Evolutionary conservation across 73 alveolate species (phyloP).

Genomic region (Breviolum minutum): DNA sequence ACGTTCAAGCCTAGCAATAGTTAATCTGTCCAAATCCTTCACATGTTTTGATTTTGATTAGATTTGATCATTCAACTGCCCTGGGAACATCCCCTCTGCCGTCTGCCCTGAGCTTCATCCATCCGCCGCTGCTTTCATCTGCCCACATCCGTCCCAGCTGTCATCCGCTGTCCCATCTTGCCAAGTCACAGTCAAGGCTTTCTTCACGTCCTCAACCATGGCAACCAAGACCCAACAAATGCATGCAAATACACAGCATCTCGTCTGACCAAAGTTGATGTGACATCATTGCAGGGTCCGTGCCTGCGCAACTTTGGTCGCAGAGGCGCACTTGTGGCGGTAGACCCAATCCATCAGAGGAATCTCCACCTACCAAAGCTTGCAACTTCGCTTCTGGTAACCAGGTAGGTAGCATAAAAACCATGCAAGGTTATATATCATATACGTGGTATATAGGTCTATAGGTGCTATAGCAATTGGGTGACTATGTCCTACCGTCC

Average conservation of each 20-base stretch:
- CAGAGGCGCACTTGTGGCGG: not conserved
- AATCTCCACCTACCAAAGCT: slow-evolving; percentile 15
- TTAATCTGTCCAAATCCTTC: no score
- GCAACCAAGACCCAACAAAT: not conserved
- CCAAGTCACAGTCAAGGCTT: not conserved
- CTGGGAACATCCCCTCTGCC: no score
- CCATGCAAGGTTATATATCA: no score
- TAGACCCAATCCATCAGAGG: slow-evolving; percentile 7
- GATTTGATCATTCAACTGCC: no score
- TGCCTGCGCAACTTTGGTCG: slow-evolving; percentile 7
- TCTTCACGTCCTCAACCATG: not conserved
- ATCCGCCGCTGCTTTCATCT: not conserved
- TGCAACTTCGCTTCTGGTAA: not conserved
- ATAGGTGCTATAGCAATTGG: no score
- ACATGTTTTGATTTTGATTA: no score
- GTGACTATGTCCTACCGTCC: no score
- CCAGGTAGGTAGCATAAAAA: no score
- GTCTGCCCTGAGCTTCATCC: not conserved
- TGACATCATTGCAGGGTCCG: not conserved
- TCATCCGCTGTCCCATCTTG: no score
- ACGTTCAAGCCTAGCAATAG: no score
- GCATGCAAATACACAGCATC: not conserved
- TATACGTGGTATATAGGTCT: no score
- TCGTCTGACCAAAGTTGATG: not conserved
- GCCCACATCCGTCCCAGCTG: no score